Conservation (phyloP, 371 early-diverging fungal species). For the Lichtheimia corymbifera region DNA sequence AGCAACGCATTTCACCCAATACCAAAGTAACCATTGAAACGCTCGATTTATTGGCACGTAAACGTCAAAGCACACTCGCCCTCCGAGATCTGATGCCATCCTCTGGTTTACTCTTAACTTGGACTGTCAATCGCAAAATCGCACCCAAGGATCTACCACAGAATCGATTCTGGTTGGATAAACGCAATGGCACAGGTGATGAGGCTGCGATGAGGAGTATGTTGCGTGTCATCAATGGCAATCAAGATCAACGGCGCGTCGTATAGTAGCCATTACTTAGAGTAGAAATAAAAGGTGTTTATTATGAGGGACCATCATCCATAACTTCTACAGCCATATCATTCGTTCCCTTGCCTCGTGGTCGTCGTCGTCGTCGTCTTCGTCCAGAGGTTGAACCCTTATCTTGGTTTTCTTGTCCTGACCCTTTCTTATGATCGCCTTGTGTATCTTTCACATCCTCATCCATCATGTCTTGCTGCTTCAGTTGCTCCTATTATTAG, state of each 20-base stretch:
- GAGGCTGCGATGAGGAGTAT: slow-evolving; percentile 36
- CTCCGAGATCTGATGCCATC: slow-evolving; percentile 33
- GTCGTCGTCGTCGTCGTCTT: not conserved
- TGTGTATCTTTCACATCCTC: not conserved
- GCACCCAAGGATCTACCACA: slow-evolving; percentile 24
- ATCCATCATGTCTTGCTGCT: not conserved
- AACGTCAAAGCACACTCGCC: slow-evolving; percentile 28
- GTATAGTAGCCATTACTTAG: slow-evolving; percentile 8
- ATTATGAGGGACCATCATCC: not conserved
- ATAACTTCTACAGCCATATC: no score
- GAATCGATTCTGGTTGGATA: slow-evolving; percentile 48
- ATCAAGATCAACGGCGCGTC: slow-evolving; percentile 23
- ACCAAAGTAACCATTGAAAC: slow-evolving; percentile 44
- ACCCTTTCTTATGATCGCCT: not conserved
- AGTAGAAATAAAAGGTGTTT: slow-evolving; percentile 13
- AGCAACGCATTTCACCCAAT: slow-evolving; percentile 34
- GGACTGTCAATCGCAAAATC: slow-evolving; percentile 31
- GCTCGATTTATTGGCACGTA: slow-evolving; percentile 36
- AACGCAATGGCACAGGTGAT: slow-evolving; percentile 38
- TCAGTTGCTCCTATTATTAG: not conserved
- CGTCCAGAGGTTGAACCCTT: not conserved
- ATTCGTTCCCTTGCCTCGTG: no score
- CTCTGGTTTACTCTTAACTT: slow-evolving; percentile 31
- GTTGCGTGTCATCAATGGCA: slow-evolving; percentile 36
- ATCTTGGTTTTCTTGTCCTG: not conserved